Percentiles rank a stretch among this genome's conserved stretches.
phyloP scores from a whole-genome alignment of 768 basidiomycete species.

The Nidularia pulvinata region DNA sequence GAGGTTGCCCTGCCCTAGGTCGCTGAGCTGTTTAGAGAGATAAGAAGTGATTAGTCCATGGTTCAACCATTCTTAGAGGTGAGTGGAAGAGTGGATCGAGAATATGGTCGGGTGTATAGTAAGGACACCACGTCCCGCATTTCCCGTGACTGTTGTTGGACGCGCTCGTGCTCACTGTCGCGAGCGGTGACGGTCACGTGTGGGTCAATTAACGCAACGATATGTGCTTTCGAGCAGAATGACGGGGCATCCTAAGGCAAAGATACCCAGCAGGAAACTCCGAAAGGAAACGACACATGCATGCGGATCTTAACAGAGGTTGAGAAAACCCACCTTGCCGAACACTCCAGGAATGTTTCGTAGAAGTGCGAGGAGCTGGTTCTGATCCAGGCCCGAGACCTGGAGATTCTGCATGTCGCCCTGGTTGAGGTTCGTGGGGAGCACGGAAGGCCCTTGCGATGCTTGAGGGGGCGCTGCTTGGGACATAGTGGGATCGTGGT shows the following conservation, averaged over 20 bases:
- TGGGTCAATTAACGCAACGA: conserved; percentile 17
- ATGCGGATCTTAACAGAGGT: conserved; percentile 5
- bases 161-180: conserved; percentile 35
- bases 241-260: neutral
- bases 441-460: conserved; percentile 18
- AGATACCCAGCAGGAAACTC: conserved; percentile 1
- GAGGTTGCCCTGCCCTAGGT: conserved; percentile 41
- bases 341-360: conserved; percentile 50
- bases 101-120: conserved; percentile 1
- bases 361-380: conserved; percentile 60
- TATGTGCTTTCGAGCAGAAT: neutral
- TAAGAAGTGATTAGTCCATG: no score
- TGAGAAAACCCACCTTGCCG: conserved; percentile 45
- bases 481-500: conserved; percentile 35
- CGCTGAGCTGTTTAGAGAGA: conserved; percentile 23
- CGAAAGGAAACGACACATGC: neutral
- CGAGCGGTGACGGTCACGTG: conserved; percentile 29
- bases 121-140: conserved; percentile 7
- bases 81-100: conserved; percentile 3
- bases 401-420: conserved; percentile 21
- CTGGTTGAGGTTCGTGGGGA: conserved; percentile 18
- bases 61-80: neutral
- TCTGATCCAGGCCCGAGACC: conserved; percentile 40
- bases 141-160: conserved; percentile 34
- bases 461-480: conserved; percentile 27